Evolutionary conservation across 2,329 filamentous ascomycete genomes (phyloP).

Genomic region (Sclerotinia subarctica): DNA sequence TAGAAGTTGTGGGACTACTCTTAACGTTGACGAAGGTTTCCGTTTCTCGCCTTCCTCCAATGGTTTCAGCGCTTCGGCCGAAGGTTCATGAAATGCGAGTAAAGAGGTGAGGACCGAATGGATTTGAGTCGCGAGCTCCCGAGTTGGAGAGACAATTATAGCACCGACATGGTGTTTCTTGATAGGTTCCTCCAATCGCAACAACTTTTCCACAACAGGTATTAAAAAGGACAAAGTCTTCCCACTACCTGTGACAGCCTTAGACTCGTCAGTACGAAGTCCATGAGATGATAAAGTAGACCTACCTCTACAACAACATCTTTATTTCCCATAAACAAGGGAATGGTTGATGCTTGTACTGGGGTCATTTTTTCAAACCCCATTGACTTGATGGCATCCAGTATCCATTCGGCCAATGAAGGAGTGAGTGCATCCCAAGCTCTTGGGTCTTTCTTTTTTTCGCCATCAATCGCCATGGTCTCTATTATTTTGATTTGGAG

Average conservation of each 20-base stretch:
- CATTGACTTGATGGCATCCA: constrained; percentile 80
- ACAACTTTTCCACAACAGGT: constrained; percentile 75
- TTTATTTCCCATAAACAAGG: constrained; percentile 83
- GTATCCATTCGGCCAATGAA: constrained; percentile 74
- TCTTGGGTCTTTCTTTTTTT: constrained; percentile 47
- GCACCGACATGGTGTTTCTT: constrained; percentile 88
- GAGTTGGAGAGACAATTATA: constrained; percentile 88
- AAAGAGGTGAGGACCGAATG: constrained; percentile 74
- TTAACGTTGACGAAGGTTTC: constrained; percentile 45
- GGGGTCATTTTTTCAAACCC: constrained; percentile 87
- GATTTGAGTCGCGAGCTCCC: constrained; percentile 90
- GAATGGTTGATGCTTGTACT: constrained; percentile 89
- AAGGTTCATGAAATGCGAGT: constrained; percentile 78
- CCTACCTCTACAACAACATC: constrained; percentile 82
- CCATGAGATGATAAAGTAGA: constrained; percentile 10
- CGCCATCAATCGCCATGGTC: constrained; percentile 16
- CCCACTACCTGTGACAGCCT: constrained; percentile 85
- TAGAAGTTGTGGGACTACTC: constrained; percentile 81
- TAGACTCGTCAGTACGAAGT: constrained; percentile 20
- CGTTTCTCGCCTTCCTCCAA: constrained; percentile 54
- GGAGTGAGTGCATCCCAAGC: constrained; percentile 69
- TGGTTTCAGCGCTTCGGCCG: constrained; percentile 60
- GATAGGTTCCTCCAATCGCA: constrained; percentile 75
- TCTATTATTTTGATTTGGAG: constrained; percentile 1
- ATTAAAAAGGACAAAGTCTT: constrained; percentile 87